A percentile compares a stretch with the other conserved stretches of the same genome.
Evolutionary conservation across 371 early-diverging fungal species (phyloP).

Genomic region (Mortierella sp.): DNA sequence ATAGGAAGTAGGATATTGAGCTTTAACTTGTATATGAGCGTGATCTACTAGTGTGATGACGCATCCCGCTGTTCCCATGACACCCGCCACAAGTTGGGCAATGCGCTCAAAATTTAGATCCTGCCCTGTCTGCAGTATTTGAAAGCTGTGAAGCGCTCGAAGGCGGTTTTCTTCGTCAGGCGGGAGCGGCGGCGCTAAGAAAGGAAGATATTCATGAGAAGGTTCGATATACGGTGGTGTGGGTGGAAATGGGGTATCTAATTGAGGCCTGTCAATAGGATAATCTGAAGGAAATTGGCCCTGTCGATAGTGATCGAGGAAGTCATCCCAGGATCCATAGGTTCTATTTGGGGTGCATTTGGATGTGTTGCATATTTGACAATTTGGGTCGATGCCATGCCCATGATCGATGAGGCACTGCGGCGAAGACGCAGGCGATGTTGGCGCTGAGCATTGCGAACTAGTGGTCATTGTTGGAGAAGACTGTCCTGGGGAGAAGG

Average conservation of each 20-base stretch:
- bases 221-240: slow-evolving; percentile 24
- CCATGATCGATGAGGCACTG: slow-evolving; percentile 18
- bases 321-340: slow-evolving; percentile 47
- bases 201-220: slow-evolving; percentile 10
- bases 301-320: slow-evolving; percentile 35
- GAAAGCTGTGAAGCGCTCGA: slow-evolving; percentile 56
- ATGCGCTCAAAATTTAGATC: slow-evolving; percentile 60
- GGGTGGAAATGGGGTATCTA: slow-evolving; percentile 14
- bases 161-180: slow-evolving; percentile 48
- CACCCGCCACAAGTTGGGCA: slow-evolving; percentile 50
- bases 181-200: slow-evolving; percentile 46
- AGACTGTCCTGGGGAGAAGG: slow-evolving; percentile 24
- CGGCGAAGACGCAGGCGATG: slow-evolving; percentile 28
- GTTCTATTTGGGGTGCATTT: not conserved
- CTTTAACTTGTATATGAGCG: slow-evolving; percentile 36
- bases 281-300: slow-evolving; percentile 37
- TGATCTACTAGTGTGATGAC: slow-evolving; percentile 56
- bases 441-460: slow-evolving; percentile 36
- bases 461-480: slow-evolving; percentile 32
- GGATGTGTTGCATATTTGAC: not conserved
- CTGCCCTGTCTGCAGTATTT: slow-evolving; percentile 52
- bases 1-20: slow-evolving; percentile 15
- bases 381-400: not conserved
- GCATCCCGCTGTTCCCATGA: slow-evolving; percentile 48
- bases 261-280: slow-evolving; percentile 13